Conservation (phyloP, 495 filamentous ascomycete genomes). For the Penicillium atrosanguineum region DNA sequence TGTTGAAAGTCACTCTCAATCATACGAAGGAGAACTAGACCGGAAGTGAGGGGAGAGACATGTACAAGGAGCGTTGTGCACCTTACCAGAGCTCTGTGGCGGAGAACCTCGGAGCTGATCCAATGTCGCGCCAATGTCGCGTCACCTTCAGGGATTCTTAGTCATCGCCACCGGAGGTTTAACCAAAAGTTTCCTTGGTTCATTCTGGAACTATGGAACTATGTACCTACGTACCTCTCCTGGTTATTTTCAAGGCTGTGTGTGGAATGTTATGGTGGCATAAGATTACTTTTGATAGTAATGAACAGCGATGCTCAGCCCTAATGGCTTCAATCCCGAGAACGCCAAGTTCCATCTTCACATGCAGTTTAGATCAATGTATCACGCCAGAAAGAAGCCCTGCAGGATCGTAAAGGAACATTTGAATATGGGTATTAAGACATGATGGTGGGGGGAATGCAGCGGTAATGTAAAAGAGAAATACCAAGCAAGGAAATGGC, state of each 20-base stretch:
- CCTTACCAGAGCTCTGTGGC: background rate
- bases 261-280: background rate
- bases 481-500: conserved; percentile 13
- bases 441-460: conserved; percentile 7
- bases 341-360: conserved; percentile 24
- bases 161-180: background rate
- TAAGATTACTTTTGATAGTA: background rate
- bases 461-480: conserved; percentile 9
- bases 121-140: background rate
- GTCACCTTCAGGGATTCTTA: background rate
- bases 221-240: too few species aligned
- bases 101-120: background rate
- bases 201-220: too few species aligned
- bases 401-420: background rate
- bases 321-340: conserved; percentile 3
- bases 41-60: background rate
- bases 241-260: background rate
- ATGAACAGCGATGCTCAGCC: conserved; percentile 3
- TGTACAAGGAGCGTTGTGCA: background rate
- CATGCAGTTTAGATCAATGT: conserved; percentile 14
- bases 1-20: conserved; percentile 11
- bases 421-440: conserved; percentile 25
- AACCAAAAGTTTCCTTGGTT: too few species aligned
- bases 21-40: background rate
- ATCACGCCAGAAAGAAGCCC: conserved; percentile 9